A percentile compares a stretch with the other conserved stretches of the same genome.
These are phyloP conservation scores for Cercospora citrullina DNA, from an alignment of 2,329 filamentous ascomycete genomes.

Conservation along the genomic window DNA sequence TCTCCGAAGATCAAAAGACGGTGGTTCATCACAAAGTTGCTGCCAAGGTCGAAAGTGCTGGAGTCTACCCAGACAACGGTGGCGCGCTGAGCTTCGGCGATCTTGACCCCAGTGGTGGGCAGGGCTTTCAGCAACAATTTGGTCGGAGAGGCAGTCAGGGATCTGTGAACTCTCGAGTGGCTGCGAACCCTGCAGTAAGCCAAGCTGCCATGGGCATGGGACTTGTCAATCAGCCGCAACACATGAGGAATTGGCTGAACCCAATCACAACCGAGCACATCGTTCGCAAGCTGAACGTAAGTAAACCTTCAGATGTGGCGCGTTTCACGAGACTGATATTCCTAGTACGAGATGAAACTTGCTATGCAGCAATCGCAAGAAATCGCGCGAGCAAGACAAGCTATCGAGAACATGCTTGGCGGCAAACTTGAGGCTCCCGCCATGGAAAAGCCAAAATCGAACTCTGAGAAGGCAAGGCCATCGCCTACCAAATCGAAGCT, in stretches of 20 bases:
- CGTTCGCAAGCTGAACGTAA: slow-evolving; percentile 79
- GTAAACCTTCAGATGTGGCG: slow-evolving; percentile 38
- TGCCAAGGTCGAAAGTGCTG: slow-evolving; percentile 93
- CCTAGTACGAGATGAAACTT: slow-evolving; percentile 82
- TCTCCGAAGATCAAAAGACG: slow-evolving; percentile 97
- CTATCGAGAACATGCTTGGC: slow-evolving; percentile 73
- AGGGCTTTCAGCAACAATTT: slow-evolving; percentile 67
- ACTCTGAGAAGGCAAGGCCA: slow-evolving; percentile 46
- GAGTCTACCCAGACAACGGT: slow-evolving; percentile 71
- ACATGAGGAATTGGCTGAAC: slow-evolving; percentile 79
- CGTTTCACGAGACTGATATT: slow-evolving; percentile 29
- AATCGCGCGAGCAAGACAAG: slow-evolving; percentile 76
- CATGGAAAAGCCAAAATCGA: slow-evolving; percentile 51
- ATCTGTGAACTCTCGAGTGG: slow-evolving; percentile 60
- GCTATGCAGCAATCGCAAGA: slow-evolving; percentile 87
- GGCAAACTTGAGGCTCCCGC: slow-evolving; percentile 56
- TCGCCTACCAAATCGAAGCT: slow-evolving; percentile 61
- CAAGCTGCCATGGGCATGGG: slow-evolving; percentile 53
- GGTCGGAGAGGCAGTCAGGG: slow-evolving; percentile 55
- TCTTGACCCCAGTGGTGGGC: slow-evolving; percentile 74
- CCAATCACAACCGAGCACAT: slow-evolving; percentile 93
- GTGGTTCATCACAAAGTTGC: slow-evolving; percentile 98
- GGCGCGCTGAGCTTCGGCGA: slow-evolving; percentile 91
- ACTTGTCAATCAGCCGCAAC: slow-evolving; percentile 68
- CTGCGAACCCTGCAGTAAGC: slow-evolving; percentile 55